Evolutionary conservation across 495 filamentous ascomycete species (phyloP).

Genomic region (Penicillium malachiteum): DNA sequence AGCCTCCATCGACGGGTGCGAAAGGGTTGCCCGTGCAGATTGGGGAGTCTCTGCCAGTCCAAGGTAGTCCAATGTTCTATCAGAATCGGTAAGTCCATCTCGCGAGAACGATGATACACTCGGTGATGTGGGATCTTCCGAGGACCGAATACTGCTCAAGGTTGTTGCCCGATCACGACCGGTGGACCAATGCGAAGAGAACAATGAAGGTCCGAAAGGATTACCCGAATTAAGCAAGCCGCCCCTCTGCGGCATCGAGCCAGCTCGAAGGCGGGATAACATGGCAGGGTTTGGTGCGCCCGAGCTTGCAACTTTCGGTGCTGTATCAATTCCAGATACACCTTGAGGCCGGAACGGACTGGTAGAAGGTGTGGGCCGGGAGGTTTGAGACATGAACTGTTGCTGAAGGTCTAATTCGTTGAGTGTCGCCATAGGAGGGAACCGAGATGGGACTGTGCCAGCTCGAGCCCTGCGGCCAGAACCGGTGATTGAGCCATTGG

Average conservation of each 20-base stretch:
- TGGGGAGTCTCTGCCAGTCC: conserved; percentile 94
- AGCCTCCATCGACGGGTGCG: conserved; percentile 50
- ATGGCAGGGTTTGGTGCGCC: conserved; percentile 61
- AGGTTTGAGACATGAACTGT: conserved; percentile 72
- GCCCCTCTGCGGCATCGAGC: conserved; percentile 89
- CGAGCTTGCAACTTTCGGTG: conserved; percentile 46
- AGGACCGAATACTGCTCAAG: conserved; percentile 80
- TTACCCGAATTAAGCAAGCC: conserved; percentile 60
- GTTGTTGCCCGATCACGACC: conserved; percentile 79
- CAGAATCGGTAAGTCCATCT: conserved; percentile 81
- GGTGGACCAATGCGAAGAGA: conserved; percentile 79
- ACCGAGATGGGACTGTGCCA: conserved; percentile 94
- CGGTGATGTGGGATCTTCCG: conserved; percentile 86
- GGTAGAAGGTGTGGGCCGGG: conserved; percentile 83
- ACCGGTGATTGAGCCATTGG: conserved; percentile 55
- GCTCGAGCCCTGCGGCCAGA: conserved; percentile 76
- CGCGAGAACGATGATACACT: conserved; percentile 85
- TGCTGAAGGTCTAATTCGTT: conserved; percentile 61
- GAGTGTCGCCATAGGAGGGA: conserved; percentile 67
- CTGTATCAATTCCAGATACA: conserved; percentile 65
- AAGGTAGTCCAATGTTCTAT: conserved; percentile 93
- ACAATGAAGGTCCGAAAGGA: conserved; percentile 86
- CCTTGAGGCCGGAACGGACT: conserved; percentile 85
- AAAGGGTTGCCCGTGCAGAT: conserved; percentile 68
- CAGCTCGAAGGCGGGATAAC: conserved; percentile 84